phyloP scores from a whole-genome alignment of 305 asterid genomes.

The Fraxinus platypoda region DNA sequence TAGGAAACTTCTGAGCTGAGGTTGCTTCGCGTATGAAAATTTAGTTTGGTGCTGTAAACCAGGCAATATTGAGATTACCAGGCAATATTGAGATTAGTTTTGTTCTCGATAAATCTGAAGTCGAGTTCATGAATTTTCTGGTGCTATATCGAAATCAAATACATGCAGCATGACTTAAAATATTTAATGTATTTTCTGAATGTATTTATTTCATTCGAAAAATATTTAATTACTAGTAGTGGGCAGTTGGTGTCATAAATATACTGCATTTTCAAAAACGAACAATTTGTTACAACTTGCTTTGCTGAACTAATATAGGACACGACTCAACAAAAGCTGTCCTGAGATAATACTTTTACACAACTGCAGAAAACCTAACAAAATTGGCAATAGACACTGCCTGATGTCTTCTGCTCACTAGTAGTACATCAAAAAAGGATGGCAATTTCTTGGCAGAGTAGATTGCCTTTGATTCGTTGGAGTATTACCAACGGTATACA shows the following conservation, averaged over 20 bases:
- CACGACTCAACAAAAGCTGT: not conserved
- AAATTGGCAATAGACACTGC: constrained; percentile 20
- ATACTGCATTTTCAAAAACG: not conserved
- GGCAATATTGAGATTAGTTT: too few species aligned
- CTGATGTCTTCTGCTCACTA: not conserved
- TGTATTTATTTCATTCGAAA: not conserved
- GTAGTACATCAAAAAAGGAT: not conserved
- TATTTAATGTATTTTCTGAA: not conserved
- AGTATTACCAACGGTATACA: not conserved
- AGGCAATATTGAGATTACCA: too few species aligned
- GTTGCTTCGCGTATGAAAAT: not conserved
- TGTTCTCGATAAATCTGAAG: not conserved
- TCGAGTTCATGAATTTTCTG: not conserved
- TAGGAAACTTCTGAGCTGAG: not conserved
- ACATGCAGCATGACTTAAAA: not conserved
- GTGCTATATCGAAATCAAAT: not conserved
- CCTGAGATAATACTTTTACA: not conserved
- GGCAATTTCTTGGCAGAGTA: not conserved
- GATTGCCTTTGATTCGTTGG: not conserved
- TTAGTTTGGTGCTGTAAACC: not conserved
- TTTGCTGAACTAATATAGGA: not conserved
- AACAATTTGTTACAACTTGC: not conserved
- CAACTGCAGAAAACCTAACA: constrained; percentile 1
- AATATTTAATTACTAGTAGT: not conserved
- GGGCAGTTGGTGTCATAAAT: not conserved